Percentiles rank a stretch among this genome's conserved stretches.
Conservation (phyloP, 73 alveolate genomes). For the Symbiodinium pilosum region DNA sequence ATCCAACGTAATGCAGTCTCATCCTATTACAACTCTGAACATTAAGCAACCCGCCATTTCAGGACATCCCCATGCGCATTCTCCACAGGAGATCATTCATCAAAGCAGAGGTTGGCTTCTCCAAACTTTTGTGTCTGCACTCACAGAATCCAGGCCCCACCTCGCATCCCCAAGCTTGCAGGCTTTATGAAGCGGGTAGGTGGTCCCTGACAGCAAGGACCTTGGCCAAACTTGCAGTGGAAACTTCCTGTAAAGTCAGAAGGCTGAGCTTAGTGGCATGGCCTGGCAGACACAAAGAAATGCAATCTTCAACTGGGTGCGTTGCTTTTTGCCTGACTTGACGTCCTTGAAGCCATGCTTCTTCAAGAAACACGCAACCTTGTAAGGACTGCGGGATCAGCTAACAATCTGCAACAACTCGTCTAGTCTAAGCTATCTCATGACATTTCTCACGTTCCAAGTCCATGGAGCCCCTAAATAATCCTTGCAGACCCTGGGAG, state of each 20-base stretch:
- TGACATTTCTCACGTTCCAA: no score
- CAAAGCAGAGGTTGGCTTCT: neutral
- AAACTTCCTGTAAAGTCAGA: neutral
- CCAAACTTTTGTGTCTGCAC: neutral
- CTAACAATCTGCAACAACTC: no score
- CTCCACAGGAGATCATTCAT: neutral
- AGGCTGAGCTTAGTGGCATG: neutral
- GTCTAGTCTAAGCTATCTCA: no score
- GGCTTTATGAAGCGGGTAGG: conserved; percentile 59
- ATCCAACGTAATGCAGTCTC: no score
- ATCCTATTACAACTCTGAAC: no score
- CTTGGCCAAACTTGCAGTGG: neutral
- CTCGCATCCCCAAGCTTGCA: conserved; percentile 50
- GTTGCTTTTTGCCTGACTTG: neutral
- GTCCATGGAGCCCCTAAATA: no score
- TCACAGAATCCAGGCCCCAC: neutral
- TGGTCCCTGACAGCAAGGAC: conserved; percentile 17
- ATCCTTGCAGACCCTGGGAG: no score
- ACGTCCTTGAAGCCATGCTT: conserved; percentile 5
- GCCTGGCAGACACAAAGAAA: neutral
- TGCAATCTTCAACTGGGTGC: neutral
- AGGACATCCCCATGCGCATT: no score
- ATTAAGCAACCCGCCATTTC: no score
- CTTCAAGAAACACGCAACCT: neutral
- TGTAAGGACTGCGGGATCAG: no score